phyloP scores from a whole-genome alignment of 192 early-diverging fungal genomes.

The Endogone sp. region DNA sequence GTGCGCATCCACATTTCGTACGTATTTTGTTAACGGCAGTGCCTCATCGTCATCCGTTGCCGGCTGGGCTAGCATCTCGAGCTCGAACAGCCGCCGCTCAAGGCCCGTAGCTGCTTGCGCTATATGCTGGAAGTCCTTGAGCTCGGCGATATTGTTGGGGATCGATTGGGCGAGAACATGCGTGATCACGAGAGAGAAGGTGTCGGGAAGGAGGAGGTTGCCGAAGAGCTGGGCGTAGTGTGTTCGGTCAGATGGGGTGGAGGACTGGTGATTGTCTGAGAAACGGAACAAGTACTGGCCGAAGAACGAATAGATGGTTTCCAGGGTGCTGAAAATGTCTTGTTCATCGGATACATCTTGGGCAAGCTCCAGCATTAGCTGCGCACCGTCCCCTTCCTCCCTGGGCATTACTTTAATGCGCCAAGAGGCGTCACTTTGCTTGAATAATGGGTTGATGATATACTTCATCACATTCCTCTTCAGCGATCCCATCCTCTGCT shows the following conservation, averaged over 20 bases:
- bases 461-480: slow-evolving; percentile 12
- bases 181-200: slow-evolving; percentile 9
- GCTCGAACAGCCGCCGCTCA: slow-evolving; percentile 3
- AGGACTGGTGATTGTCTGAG: too few relatives aligned
- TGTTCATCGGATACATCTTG: background rate
- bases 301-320: slow-evolving; percentile 16
- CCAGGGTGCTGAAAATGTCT: background rate
- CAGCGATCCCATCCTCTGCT: background rate
- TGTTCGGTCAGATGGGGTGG: background rate
- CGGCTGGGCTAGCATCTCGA: slow-evolving; percentile 10
- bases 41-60: slow-evolving; percentile 14
- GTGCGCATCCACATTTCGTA: slow-evolving; percentile 41
- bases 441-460: slow-evolving; percentile 14
- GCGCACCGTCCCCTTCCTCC: slow-evolving; percentile 1
- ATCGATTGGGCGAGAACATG: slow-evolving; percentile 8
- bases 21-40: slow-evolving; percentile 29
- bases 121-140: slow-evolving; percentile 6
- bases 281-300: slow-evolving; percentile 10
- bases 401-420: slow-evolving; percentile 3
- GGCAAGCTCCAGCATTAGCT: background rate
- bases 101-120: slow-evolving; percentile 9
- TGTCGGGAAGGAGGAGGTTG: slow-evolving; percentile 12
- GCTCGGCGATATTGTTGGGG: slow-evolving; percentile 10
- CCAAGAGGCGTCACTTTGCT: background rate
- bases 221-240: slow-evolving; percentile 13